These are phyloP conservation scores for Wickerhamiella kurtzmanii DNA, from an alignment of 805 yeast species.

Conservation along the genomic window DNA sequence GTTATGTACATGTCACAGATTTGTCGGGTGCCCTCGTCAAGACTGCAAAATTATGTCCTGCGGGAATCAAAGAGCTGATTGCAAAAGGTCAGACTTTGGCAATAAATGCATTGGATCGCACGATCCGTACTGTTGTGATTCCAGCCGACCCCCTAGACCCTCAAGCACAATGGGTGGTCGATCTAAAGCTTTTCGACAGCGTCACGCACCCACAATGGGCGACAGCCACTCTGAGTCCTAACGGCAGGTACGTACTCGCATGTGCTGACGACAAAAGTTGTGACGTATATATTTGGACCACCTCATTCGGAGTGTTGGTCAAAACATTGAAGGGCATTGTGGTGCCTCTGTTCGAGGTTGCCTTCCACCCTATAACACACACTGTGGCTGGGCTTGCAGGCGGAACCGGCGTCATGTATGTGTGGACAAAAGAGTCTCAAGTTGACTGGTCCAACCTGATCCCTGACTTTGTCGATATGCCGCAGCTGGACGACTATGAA, in stretches of 20 bases:
- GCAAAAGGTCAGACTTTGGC: neutral
- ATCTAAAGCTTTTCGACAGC: slow-evolving; percentile 8
- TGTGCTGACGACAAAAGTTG: slow-evolving; percentile 9
- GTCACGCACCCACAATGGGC: slow-evolving; percentile 9
- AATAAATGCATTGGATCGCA: neutral
- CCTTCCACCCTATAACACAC: slow-evolving; percentile 9
- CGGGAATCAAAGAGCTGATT: neutral
- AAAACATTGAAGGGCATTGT: slow-evolving; percentile 5
- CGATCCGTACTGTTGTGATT: neutral
- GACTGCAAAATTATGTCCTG: slow-evolving; percentile 3
- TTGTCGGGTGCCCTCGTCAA: neutral
- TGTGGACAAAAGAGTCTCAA: slow-evolving; percentile 11
- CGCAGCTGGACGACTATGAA: slow-evolving; percentile 5
- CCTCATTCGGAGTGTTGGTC: slow-evolving; percentile 3
- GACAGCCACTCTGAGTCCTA: slow-evolving; percentile 7
- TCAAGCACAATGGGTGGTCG: neutral
- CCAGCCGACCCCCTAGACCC: neutral
- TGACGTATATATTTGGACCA: slow-evolving; percentile 11
- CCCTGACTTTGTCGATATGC: slow-evolving; percentile 10
- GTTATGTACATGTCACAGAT: slow-evolving; percentile 4
- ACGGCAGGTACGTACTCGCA: slow-evolving; percentile 13
- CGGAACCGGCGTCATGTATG: slow-evolving; percentile 9
- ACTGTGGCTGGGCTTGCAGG: slow-evolving; percentile 8
- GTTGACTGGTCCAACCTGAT: slow-evolving; percentile 10
- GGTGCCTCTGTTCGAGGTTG: slow-evolving; percentile 7